These are phyloP conservation scores for Helenozyma baotianmanensis DNA, from an alignment of 805 yeast genomes.

Conservation along the genomic window DNA sequence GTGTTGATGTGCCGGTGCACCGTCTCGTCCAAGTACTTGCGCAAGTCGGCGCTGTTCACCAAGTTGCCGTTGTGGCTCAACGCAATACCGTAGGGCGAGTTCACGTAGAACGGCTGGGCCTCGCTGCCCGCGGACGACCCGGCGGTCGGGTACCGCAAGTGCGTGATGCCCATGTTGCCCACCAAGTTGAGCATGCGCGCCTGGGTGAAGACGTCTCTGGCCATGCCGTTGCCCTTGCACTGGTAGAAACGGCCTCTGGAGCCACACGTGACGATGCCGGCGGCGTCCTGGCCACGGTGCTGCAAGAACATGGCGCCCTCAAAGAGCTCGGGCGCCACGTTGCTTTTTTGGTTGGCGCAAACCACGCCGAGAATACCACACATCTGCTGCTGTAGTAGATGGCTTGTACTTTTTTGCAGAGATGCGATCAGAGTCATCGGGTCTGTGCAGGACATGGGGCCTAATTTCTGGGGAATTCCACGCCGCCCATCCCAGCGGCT, in stretches of 20 bases:
- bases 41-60: conserved; percentile 77
- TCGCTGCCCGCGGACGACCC: conserved; percentile 94
- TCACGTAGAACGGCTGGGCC: conserved; percentile 98
- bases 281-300: conserved; percentile 98
- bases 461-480: too few species aligned
- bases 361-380: conserved; percentile 94
- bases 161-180: conserved; percentile 95
- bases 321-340: conserved; percentile 83
- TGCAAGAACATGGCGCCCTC: conserved; percentile 92
- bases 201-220: conserved; percentile 92
- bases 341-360: conserved; percentile 64
- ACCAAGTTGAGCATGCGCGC: conserved; percentile 70
- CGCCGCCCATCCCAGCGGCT: too few species aligned
- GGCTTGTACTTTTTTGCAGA: background rate
- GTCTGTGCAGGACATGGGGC: too few species aligned
- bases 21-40: conserved; percentile 78
- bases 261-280: conserved; percentile 98
- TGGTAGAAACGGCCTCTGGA: conserved; percentile 89
- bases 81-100: conserved; percentile 91
- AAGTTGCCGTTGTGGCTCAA: conserved; percentile 93
- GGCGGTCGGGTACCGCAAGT: conserved; percentile 94
- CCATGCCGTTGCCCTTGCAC: conserved; percentile 99
- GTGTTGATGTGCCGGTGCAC: conserved; percentile 98
- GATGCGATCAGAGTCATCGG: conserved; percentile 5
- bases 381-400: conserved; percentile 42